phyloP scores from a whole-genome alignment of 2,329 filamentous ascomycete genomes.

The Colletotrichum melonis region DNA sequence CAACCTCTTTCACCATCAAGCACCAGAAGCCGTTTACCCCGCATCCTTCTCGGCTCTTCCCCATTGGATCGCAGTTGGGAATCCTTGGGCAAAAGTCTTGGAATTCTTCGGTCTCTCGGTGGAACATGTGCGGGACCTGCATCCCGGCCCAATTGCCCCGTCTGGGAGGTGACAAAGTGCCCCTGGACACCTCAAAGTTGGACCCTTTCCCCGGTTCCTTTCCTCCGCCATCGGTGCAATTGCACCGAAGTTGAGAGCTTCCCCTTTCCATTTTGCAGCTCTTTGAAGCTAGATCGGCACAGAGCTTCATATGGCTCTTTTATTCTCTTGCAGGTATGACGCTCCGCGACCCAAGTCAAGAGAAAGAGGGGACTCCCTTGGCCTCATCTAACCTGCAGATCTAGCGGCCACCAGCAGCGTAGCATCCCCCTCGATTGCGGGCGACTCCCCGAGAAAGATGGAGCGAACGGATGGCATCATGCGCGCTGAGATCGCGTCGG shows the following conservation, averaged over 20 bases:
- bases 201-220: slow-evolving; percentile 10
- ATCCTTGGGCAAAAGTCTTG: not conserved
- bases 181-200: not conserved
- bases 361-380: not conserved
- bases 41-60: slow-evolving; percentile 17
- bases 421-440: slow-evolving; percentile 8
- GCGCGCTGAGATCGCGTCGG: slow-evolving; percentile 4
- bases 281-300: not conserved
- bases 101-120: slow-evolving; percentile 16
- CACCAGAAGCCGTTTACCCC: slow-evolving; percentile 14
- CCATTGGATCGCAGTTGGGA: slow-evolving; percentile 24
- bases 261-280: not conserved
- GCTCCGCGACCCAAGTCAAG: not conserved
- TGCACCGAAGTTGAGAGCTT: slow-evolving; percentile 13
- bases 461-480: slow-evolving; percentile 25
- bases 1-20: slow-evolving; percentile 6
- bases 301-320: not conserved
- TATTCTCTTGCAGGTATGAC: not conserved
- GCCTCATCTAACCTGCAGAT: slow-evolving; percentile 26
- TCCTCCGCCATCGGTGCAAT: slow-evolving; percentile 29
- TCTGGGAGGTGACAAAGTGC: slow-evolving; percentile 15
- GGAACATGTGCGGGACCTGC: slow-evolving; percentile 27
- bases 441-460: slow-evolving; percentile 9
- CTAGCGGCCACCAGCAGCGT: slow-evolving; percentile 19
- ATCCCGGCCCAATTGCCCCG: slow-evolving; percentile 30